A percentile compares a stretch with the other conserved stretches of the same genome.
Evolutionary conservation across 1,284 basidiomycete species (phyloP).

Genomic region (Heterobasidion parviporum): DNA sequence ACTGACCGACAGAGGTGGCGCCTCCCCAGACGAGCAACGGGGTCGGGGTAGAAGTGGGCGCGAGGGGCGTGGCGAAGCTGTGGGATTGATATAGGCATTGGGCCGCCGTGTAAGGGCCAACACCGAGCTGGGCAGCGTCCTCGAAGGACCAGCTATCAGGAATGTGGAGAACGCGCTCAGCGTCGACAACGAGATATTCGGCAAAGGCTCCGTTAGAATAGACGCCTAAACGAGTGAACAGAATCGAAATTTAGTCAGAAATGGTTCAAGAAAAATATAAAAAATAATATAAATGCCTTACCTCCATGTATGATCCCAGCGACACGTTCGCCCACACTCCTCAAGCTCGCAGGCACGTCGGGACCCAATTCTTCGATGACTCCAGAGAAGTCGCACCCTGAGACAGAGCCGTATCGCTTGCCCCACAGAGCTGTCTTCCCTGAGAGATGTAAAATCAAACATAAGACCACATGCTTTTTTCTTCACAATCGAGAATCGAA

Average conservation of each 20-base stretch:
- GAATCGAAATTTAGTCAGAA: not conserved
- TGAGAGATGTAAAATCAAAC: not conserved
- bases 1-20: conserved; percentile 25
- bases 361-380: conserved; percentile 20
- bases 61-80: conserved; percentile 15
- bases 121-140: conserved; percentile 21
- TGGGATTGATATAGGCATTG: conserved; percentile 21
- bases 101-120: conserved; percentile 20
- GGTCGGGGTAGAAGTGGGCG: conserved; percentile 4
- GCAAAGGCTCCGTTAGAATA: conserved; percentile 19
- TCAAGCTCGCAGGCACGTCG: conserved; percentile 14
- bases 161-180: conserved; percentile 17
- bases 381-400: conserved; percentile 15
- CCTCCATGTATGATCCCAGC: conserved; percentile 21
- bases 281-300: conserved; percentile 1
- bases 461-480: not conserved
- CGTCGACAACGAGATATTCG: conserved; percentile 21
- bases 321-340: conserved; percentile 20
- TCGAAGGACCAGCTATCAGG: conserved; percentile 23
- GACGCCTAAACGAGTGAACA: not conserved
- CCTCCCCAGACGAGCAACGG: conserved; percentile 28
- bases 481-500: not conserved
- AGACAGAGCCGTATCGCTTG: conserved; percentile 6
- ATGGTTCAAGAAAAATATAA: too few relatives aligned
- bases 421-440: conserved; percentile 1